These are phyloP conservation scores for Perkinsus olseni DNA, from an alignment of 169 alveolate genomes.

Conservation along the genomic window DNA sequence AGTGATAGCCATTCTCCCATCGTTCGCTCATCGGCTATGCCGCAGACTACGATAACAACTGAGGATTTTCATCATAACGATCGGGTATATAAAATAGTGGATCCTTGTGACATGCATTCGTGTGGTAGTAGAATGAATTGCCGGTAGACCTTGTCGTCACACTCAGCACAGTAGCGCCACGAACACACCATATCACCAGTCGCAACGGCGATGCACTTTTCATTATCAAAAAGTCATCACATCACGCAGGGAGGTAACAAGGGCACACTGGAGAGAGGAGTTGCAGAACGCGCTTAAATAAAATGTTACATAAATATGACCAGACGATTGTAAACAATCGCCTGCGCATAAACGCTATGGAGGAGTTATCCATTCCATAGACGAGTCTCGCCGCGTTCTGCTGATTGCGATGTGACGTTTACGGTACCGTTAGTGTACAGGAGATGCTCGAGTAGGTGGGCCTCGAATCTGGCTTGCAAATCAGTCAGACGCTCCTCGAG, in stretches of 20 bases:
- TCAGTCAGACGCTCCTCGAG: background rate
- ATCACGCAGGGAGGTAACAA: background rate
- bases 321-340: background rate
- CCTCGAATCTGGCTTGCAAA: background rate
- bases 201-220: background rate
- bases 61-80: background rate
- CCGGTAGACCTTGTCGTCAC: background rate
- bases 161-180: background rate
- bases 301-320: background rate
- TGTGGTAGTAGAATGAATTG: background rate
- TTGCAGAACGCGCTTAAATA: background rate
- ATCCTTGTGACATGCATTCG: background rate
- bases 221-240: background rate
- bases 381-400: background rate
- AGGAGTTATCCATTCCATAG: background rate
- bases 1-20: too few relatives aligned
- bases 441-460: background rate
- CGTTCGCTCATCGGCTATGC: too few relatives aligned
- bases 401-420: background rate
- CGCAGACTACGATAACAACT: too few relatives aligned
- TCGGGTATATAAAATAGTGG: background rate
- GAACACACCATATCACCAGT: background rate
- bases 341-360: background rate
- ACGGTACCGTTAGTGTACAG: background rate
- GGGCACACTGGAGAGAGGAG: background rate